These are phyloP conservation scores for Aspergillus avenaceus DNA, from an alignment of 495 filamentous ascomycete genomes.

Conservation along the genomic window DNA sequence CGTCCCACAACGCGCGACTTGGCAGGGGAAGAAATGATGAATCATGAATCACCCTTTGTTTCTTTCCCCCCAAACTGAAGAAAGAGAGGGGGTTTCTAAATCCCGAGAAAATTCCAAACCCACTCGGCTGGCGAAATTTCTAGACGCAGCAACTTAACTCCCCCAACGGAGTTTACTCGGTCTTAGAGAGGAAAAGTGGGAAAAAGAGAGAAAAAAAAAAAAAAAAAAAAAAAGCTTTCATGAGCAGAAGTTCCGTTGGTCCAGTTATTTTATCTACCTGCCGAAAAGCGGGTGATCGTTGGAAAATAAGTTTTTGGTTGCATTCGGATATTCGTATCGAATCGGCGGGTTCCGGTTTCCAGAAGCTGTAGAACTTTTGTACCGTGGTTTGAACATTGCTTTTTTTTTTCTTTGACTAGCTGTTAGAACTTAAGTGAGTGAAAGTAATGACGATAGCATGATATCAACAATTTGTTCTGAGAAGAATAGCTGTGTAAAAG, in stretches of 20 bases:
- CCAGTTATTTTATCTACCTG: background rate
- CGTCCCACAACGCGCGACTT: slow-evolving; percentile 21
- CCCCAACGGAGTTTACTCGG: slow-evolving; percentile 18
- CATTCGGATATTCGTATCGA: background rate
- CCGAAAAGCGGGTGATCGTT: background rate
- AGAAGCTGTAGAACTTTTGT: no score
- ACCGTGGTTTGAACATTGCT: no score
- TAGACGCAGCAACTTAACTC: slow-evolving; percentile 22
- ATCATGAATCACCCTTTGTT: slow-evolving; percentile 7
- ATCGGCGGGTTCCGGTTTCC: no score
- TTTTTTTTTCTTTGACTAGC: background rate
- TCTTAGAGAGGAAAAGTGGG: background rate
- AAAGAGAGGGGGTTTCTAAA: no score
- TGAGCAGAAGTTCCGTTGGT: slow-evolving; percentile 1
- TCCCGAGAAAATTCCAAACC: slow-evolving; percentile 3
- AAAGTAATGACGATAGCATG: background rate
- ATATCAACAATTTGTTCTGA: background rate
- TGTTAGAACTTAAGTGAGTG: no score
- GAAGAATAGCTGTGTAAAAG: background rate
- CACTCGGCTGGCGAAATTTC: slow-evolving; percentile 20
- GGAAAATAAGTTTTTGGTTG: background rate
- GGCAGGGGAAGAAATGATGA: slow-evolving; percentile 17
- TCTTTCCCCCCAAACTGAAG: background rate
- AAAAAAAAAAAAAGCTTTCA: background rate
- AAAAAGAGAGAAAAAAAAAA: background rate